Evolutionary conservation across 805 yeast genomes (phyloP).

Genomic region (Nakazawaea ishiwadae): DNA sequence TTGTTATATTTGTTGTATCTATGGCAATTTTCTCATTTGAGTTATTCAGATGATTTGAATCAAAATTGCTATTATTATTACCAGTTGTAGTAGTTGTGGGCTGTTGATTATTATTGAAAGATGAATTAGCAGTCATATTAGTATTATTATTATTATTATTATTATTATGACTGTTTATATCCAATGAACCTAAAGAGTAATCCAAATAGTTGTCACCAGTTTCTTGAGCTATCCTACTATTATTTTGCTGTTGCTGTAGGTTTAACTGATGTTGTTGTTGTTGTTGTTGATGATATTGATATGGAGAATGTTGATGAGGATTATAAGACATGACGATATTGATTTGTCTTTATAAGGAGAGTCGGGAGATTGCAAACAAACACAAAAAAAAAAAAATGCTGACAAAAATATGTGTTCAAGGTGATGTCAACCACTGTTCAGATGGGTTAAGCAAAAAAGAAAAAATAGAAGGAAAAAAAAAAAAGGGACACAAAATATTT

Average conservation of each 20-base stretch:
- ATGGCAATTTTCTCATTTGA: not conserved
- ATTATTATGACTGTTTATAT: not conserved
- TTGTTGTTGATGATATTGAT: not conserved
- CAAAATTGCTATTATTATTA: too few relatives aligned
- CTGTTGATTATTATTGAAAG: not conserved
- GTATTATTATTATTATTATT: not conserved
- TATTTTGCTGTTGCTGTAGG: too few relatives aligned
- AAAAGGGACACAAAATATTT: not conserved
- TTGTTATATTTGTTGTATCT: slow-evolving; percentile 5
- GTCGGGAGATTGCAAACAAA: too few relatives aligned
- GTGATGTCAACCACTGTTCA: not conserved
- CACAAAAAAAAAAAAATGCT: too few relatives aligned
- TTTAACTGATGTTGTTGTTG: too few relatives aligned
- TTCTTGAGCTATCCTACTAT: too few relatives aligned
- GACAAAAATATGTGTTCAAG: not conserved
- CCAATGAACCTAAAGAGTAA: too few relatives aligned
- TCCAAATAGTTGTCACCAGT: not conserved
- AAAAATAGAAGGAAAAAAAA: not conserved
- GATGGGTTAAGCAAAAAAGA: not conserved
- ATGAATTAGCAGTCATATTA: not conserved
- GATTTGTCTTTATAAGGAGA: too few relatives aligned
- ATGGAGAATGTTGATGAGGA: not conserved
- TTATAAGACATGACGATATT: not conserved
- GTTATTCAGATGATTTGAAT: not conserved
- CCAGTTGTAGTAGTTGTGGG: not conserved